Percentiles rank a stretch among this genome's conserved stretches.
Evolutionary conservation across 176 grass and related monocot genomes (phyloP).

Genomic region (Pontederia crassipes): DNA sequence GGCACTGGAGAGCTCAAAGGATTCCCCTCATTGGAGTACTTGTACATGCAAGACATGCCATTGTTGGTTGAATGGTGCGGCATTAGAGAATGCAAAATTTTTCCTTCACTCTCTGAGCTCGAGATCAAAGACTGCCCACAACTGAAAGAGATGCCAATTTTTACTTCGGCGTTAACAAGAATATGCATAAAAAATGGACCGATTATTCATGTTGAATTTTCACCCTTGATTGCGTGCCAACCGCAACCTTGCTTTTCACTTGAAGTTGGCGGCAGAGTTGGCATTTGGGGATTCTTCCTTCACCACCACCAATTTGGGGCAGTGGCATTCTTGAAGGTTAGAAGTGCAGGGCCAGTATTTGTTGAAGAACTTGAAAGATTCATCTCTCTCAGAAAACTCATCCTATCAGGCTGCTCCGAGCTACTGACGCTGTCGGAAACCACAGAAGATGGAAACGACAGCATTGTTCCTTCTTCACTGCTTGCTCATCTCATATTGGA

Average conservation of each 20-base stretch:
- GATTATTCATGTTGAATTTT: conserved; percentile 1
- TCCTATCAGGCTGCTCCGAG: neutral
- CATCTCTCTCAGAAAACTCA: neutral
- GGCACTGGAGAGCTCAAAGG: neutral
- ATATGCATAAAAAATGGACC: conserved; percentile 11
- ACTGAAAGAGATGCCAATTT: conserved; percentile 13
- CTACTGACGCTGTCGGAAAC: neutral
- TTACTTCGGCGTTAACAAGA: neutral
- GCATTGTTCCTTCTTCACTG: conserved; percentile 1
- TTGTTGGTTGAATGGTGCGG: conserved; percentile 30
- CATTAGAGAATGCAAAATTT: conserved; percentile 7
- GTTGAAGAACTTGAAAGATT: neutral
- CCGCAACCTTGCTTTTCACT: neutral
- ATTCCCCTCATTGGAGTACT: conserved; percentile 24
- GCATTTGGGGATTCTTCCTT: neutral
- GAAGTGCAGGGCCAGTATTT: neutral
- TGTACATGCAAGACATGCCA: conserved; percentile 26
- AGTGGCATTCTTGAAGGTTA: conserved; percentile 1
- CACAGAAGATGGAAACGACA: neutral
- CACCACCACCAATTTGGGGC: neutral
- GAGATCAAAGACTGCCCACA: conserved; percentile 15
- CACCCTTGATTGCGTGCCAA: neutral
- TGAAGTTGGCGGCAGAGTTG: neutral
- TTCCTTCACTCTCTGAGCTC: conserved; percentile 25
- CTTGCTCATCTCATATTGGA: neutral